A percentile compares a stretch with the other conserved stretches of the same genome.
Evolutionary conservation across 164 flowering plant species (phyloP).

Genomic region (Vitis amurensis): DNA sequence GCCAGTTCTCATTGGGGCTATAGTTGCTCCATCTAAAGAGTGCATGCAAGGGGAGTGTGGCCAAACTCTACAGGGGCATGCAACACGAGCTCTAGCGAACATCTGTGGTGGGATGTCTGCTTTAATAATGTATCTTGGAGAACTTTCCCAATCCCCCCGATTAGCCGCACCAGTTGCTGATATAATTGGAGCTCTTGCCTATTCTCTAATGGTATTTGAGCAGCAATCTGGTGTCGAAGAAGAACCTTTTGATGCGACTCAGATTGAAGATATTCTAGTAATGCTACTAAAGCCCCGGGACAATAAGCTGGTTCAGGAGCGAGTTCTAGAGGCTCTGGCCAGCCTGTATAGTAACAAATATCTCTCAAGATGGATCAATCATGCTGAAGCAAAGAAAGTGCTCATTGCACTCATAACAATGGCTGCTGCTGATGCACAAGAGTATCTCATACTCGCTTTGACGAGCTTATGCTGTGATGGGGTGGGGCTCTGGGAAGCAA

Average conservation of each 20-base stretch:
- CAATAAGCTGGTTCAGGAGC: conserved; percentile 73
- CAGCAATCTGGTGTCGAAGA: conserved; percentile 39
- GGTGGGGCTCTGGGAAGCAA: conserved; percentile 71
- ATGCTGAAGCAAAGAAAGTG: conserved; percentile 78
- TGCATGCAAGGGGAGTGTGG: conserved; percentile 74
- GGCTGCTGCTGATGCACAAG: conserved; percentile 73
- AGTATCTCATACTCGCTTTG: conserved; percentile 59
- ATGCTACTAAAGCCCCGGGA: conserved; percentile 73
- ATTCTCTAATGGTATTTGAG: conserved; percentile 72
- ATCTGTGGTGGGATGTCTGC: conserved; percentile 78
- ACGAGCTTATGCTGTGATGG: conserved; percentile 63
- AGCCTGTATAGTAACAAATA: conserved; percentile 70
- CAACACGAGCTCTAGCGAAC: conserved; percentile 73
- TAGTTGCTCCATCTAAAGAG: conserved; percentile 94
- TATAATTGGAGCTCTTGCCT: conserved; percentile 91
- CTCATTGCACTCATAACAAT: conserved; percentile 76
- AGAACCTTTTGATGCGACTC: conserved; percentile 49
- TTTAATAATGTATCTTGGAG: conserved; percentile 71
- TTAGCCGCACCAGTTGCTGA: conserved; percentile 84
- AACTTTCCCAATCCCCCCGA: conserved; percentile 67
- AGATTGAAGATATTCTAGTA: conserved; percentile 63
- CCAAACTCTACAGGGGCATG: conserved; percentile 66
- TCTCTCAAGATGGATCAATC: conserved; percentile 53
- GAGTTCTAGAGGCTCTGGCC: conserved; percentile 88
- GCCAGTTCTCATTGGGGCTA: conserved; percentile 69